Base-by-base conservation (phyloP, 768 basidiomycete species). In the Calocybe gangraenosa region DNA sequence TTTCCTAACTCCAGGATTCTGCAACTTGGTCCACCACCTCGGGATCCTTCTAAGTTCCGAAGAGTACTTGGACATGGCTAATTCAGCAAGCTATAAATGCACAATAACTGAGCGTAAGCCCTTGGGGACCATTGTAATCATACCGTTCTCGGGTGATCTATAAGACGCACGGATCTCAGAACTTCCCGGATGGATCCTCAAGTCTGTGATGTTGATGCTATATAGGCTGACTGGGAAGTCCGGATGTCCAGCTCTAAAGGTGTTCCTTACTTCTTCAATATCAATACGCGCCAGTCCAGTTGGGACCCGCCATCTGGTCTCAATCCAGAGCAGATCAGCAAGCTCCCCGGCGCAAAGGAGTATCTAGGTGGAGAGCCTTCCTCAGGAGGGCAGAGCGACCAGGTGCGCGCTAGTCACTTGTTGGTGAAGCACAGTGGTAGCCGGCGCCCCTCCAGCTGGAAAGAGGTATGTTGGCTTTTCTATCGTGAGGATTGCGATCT, bases 381-480 rank as follows among this genome's bases (percentile, higher is more conserved):
- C 6, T 5, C 11, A 28, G 25, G 5, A 28, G 11, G 11, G 5
- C 61, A 58, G 21, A 57, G 70, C 14, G 73, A 68, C 15, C 75
- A 87, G 65, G 90, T 96, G 31, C 80, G 92, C 40, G 95, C 93
- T n/a, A 92, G 91, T 59, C 96, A 99, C 70, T 71, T 99, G 50
- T 68, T 99, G 46, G 84, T 97, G 50, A 99, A 99, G 69, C 94
- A 97, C 66, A 73, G 69, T 40, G 85, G 74, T 3, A 90, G 88
- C 61, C 69, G 88, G 48, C 73, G 87, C 20, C 82, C 88, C 25
- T 78, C 85, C 33, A 90, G 87, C 62, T 89, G 88, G 87, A 87
- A 87, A 63, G 85, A 88, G 72, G 88, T 84, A 55, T 45, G 79
- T 63, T 25, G 25, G 9, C 35, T 20, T 37, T 37, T 40, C 34